Percentiles rank a stretch among this genome's conserved stretches.
Conservation (phyloP, 1,139 yeast species). For the Chernovozyma aurita region DNA sequence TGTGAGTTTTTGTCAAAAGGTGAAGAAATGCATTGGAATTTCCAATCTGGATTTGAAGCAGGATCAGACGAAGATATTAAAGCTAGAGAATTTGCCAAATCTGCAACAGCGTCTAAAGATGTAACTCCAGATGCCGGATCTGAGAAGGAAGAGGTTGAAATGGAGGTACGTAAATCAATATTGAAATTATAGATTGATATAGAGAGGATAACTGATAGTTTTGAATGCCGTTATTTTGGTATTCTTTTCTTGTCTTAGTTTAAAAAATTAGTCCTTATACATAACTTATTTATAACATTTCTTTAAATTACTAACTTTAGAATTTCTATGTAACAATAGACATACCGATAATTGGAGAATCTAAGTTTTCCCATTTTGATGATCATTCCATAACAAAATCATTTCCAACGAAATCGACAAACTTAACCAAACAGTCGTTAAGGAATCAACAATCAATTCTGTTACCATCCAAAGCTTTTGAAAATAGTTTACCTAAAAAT, state of each 20-base stretch:
- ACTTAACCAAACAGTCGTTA: conserved; percentile 4
- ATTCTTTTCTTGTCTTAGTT: no score
- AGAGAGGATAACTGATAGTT: no score
- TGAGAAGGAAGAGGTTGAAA: conserved; percentile 9
- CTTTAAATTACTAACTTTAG: conserved; percentile 11
- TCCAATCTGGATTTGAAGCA: conserved; percentile 63
- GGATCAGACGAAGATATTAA: conserved; percentile 73
- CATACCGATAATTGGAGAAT: conserved; percentile 33
- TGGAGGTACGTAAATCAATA: conserved; percentile 28
- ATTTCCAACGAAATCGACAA: conserved; percentile 5
- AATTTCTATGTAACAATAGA: conserved; percentile 41
- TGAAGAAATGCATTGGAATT: conserved; percentile 93
- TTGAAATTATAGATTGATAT: conserved; percentile 5
- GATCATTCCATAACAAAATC: conserved; percentile 2
- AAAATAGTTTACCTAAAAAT: neutral
- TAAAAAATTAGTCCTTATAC: no score
- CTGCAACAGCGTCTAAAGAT: neutral
- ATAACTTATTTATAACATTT: no score
- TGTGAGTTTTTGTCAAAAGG: conserved; percentile 64
- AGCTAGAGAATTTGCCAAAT: conserved; percentile 27
- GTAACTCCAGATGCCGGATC: conserved; percentile 9
- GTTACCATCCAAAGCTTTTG: neutral
- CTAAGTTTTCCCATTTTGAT: conserved; percentile 7
- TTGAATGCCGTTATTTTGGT: no score
- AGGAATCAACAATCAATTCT: neutral